Conservation (phyloP, 257 asterid species). For the Solanum lycopersicoides region DNA sequence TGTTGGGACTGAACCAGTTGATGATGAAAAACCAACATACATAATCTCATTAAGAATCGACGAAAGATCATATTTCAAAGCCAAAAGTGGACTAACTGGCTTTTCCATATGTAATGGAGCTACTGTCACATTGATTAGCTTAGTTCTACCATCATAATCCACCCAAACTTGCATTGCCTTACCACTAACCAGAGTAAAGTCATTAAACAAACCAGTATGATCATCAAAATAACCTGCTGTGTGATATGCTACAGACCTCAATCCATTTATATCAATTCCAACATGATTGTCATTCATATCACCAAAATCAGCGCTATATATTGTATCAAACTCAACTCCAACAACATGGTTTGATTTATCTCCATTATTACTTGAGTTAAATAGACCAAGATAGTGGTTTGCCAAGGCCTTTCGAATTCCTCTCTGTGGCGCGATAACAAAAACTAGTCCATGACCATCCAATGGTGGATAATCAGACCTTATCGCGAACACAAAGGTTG, state of each 20-base stretch:
- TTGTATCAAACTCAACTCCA: constrained; percentile 53
- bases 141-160: constrained; percentile 22
- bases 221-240: constrained; percentile 30
- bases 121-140: constrained; percentile 26
- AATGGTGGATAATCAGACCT: constrained; percentile 20
- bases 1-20: constrained; percentile 30
- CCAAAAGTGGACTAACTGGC: constrained; percentile 35
- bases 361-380: constrained; percentile 37
- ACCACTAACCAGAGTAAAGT: constrained; percentile 31
- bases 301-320: constrained; percentile 18
- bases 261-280: constrained; percentile 39
- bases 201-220: background rate
- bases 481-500: constrained; percentile 47
- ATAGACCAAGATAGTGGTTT: constrained; percentile 38
- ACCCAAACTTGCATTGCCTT: constrained; percentile 44
- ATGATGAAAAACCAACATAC: constrained; percentile 58
- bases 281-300: constrained; percentile 47
- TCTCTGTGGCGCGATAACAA: constrained; percentile 37
- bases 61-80: constrained; percentile 26
- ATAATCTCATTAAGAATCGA: constrained; percentile 18
- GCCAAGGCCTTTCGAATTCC: constrained; percentile 28
- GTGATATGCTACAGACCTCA: constrained; percentile 8
- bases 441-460: constrained; percentile 48
- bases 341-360: constrained; percentile 32
- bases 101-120: constrained; percentile 23